Evolutionary conservation across 2,329 filamentous ascomycete species (phyloP).

Genomic region (Mycocentrospora acerina): DNA sequence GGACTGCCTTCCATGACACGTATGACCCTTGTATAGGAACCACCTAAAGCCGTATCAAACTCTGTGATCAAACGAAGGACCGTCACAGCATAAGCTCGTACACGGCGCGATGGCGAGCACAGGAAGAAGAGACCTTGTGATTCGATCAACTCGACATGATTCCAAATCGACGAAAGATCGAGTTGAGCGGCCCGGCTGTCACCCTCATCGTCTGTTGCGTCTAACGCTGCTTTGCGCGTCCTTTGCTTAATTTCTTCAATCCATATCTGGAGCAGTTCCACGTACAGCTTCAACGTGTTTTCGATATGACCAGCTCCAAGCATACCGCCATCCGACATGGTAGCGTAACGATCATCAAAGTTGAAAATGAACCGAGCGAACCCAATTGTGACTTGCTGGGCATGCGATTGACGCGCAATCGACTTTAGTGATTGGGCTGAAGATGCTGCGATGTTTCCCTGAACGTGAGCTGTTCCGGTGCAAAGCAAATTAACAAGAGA

Average conservation of each 20-base stretch:
- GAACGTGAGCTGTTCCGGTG: conserved; percentile 93
- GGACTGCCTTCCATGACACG: conserved; percentile 90
- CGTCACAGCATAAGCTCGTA: conserved; percentile 87
- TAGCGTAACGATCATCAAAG: conserved; percentile 95
- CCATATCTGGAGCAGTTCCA: conserved; percentile 94
- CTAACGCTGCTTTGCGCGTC: conserved; percentile 69
- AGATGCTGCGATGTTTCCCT: conserved; percentile 86
- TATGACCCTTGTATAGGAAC: conserved; percentile 79
- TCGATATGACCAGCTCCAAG: conserved; percentile 93
- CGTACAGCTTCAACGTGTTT: conserved; percentile 86
- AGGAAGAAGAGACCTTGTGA: conserved; percentile 96
- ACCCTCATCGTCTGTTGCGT: conserved; percentile 62
- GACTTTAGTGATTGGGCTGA: conserved; percentile 93
- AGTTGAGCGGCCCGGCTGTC: conserved; percentile 75
- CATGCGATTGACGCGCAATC: conserved; percentile 88
- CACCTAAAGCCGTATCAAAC: conserved; percentile 85
- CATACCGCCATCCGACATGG: conserved; percentile 97
- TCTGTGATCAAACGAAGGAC: conserved; percentile 90
- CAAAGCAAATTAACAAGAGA: conserved; percentile 92
- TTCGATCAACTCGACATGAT: conserved; percentile 94
- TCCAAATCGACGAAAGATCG: conserved; percentile 84
- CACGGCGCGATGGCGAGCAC: conserved; percentile 89
- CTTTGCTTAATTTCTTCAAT: conserved; percentile 94
- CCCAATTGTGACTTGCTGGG: conserved; percentile 92
- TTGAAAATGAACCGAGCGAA: conserved; percentile 98